Percentiles rank a stretch among this genome's conserved stretches.
These are phyloP conservation scores for Sporothrix brunneoviolacea DNA, from an alignment of 2,329 filamentous ascomycete species.

Conservation along the genomic window DNA sequence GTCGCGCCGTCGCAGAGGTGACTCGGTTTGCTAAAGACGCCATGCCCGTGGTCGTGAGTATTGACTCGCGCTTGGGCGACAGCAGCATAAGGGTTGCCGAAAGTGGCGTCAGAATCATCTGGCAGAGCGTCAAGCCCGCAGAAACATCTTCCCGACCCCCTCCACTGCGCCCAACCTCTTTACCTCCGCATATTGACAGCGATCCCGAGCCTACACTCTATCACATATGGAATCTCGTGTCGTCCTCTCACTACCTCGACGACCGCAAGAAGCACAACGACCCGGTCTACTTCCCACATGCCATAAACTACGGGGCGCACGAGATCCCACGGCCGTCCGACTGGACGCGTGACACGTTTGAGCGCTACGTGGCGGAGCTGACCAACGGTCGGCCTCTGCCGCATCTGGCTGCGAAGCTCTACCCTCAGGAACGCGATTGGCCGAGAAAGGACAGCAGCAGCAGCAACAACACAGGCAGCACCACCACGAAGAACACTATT, in stretches of 20 bases:
- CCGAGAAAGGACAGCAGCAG: background rate
- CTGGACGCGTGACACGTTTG: slow-evolving; percentile 38
- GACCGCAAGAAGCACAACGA: slow-evolving; percentile 2
- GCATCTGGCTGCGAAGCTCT: slow-evolving; percentile 29
- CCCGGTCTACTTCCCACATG: slow-evolving; percentile 15
- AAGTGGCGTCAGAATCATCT: background rate
- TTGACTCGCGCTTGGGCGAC: background rate
- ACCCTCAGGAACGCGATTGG: slow-evolving; percentile 21
- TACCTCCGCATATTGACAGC: no score
- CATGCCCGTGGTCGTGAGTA: background rate
- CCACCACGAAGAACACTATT: slow-evolving; percentile 12
- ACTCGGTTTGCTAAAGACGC: slow-evolving; percentile 10
- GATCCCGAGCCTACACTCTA: no score
- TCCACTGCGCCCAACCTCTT: no score
- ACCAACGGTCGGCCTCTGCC: slow-evolving; percentile 31
- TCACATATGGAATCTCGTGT: slow-evolving; percentile 13
- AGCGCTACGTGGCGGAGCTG: slow-evolving; percentile 37
- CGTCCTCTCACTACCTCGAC: slow-evolving; percentile 9
- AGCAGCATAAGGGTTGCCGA: background rate
- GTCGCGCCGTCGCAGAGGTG: slow-evolving; percentile 15
- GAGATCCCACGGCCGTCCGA: slow-evolving; percentile 31
- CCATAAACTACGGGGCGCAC: slow-evolving; percentile 28
- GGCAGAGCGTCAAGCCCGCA: no score
- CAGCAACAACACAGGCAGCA: background rate
- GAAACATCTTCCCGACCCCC: no score